phyloP scores from a whole-genome alignment of 805 yeast genomes.

The Pichia nanzhaoensis region DNA sequence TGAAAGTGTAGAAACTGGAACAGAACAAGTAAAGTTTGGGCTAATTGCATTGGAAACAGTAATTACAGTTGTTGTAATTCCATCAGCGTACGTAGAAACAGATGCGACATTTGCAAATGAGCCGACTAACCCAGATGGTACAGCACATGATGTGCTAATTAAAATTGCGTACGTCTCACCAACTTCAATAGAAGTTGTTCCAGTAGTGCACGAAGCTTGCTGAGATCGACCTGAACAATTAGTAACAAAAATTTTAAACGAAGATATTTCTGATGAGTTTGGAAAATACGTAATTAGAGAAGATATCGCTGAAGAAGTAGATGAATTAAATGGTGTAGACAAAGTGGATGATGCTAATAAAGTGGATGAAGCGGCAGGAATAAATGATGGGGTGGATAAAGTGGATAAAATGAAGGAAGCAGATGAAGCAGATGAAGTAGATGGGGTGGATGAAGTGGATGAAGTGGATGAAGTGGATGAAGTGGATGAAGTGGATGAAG shows the following conservation, averaged over 20 bases:
- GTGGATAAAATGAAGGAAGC: no score
- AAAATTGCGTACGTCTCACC: background rate
- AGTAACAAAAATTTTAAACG: background rate
- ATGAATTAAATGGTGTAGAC: no score
- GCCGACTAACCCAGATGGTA: slow-evolving; percentile 6
- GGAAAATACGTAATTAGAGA: no score
- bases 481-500: no score
- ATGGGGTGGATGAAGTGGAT: no score
- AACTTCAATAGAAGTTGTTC: background rate
- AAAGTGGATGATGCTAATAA: no score
- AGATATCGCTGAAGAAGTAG: no score
- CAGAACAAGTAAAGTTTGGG: slow-evolving; percentile 1
- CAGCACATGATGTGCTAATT: slow-evolving; percentile 11
- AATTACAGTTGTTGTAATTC: background rate
- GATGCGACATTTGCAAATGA: slow-evolving; percentile 6
- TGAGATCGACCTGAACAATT: background rate
- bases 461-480: no score
- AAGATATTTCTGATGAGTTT: no score
- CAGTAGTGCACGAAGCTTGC: slow-evolving; percentile 1
- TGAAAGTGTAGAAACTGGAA: background rate
- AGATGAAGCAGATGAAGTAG: no score
- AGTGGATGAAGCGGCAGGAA: no score
- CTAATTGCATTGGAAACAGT: background rate
- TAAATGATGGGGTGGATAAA: background rate
- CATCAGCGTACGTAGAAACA: background rate